phyloP scores from a whole-genome alignment of 768 basidiomycete genomes.

The Suillus plorans region DNA sequence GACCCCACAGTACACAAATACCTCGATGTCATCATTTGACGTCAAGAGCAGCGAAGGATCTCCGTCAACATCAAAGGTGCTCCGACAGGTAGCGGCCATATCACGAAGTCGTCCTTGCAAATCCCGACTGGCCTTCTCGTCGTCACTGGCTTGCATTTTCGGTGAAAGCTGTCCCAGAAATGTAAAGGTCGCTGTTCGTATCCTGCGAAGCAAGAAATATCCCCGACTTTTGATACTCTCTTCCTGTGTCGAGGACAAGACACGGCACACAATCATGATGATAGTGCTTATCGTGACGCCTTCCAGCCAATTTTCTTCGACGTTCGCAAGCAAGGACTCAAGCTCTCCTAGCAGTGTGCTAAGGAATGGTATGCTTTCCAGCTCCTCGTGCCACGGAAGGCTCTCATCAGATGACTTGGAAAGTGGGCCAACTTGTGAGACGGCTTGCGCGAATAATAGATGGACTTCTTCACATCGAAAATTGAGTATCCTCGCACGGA shows the following conservation, averaged over 20 bases:
- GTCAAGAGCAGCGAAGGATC: constrained; percentile 16
- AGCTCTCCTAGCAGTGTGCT: constrained; percentile 36
- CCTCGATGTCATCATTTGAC: constrained; percentile 22
- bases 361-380: constrained; percentile 35
- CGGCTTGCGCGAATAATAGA: constrained; percentile 43
- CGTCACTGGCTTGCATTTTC: constrained; percentile 17
- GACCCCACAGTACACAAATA: constrained; percentile 24
- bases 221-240: constrained; percentile 15
- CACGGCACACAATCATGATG: constrained; percentile 34
- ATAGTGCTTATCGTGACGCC: constrained; percentile 32
- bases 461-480: constrained; percentile 43
- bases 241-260: constrained; percentile 29
- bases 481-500: constrained; percentile 37
- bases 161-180: constrained; percentile 36
- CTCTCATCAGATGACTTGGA: constrained; percentile 4
- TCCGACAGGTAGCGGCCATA: constrained; percentile 39
- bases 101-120: constrained; percentile 32
- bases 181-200: constrained; percentile 29
- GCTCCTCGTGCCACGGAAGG: constrained; percentile 43
- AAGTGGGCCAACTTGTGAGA: constrained; percentile 41
- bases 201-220: constrained; percentile 29
- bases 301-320: constrained; percentile 45
- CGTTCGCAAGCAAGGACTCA: constrained; percentile 30
- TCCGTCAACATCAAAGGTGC: constrained; percentile 27
- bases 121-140: constrained; percentile 14